Evolutionary conservation across 1,284 basidiomycete species (phyloP), one percentile per base, ranked within the genome.

Genomic region (Marasmius oreades): DNA sequence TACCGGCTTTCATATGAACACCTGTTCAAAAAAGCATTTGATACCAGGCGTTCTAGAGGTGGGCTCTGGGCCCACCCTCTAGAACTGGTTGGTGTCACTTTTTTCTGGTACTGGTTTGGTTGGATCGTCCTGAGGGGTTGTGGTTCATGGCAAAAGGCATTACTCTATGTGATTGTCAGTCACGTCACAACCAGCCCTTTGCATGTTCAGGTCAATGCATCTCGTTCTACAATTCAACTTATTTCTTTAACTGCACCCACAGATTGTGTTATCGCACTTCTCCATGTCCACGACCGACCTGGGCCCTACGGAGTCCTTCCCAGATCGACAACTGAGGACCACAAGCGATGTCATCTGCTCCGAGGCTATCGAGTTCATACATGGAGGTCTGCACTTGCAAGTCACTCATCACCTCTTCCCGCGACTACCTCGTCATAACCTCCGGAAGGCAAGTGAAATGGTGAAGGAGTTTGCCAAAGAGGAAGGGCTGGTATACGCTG

Each of bases 241-340:
- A 34, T 22, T 23, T 22, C 18, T 45, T 60, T 51, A 52, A 45
- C 16, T 39, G 45, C 37, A 22, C 26, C 18, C 23, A 1, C 68
- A 98, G 93, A 99, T 99, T 64, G 95, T 98, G 1, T 84, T 99
- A 22, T 98, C 95, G 2, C 96, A 99, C 75, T 99, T 97, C 73
- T 92, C 93, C 45, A 95, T 97, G 77, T 95, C 95, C 6, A 95
- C 94, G 1, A 89, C 81, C 10, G 96, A 98, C 68, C 79, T 98
- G 23, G 95, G 95, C 1, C 91, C 93, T 0, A 77, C 77, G 34
- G 97, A 99, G 70, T 94, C 92, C 1, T 99, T 98, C 77, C 82
- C 91, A 1, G 88, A 92, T 63, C 88, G 97, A 31, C 96, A 99
- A 71, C 77, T 99, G 59, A 89, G 96, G 51, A 99, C 97, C 7